phyloP scores from a whole-genome alignment of 2,329 filamentous ascomycete species.

The Clonostachys sp. region DNA sequence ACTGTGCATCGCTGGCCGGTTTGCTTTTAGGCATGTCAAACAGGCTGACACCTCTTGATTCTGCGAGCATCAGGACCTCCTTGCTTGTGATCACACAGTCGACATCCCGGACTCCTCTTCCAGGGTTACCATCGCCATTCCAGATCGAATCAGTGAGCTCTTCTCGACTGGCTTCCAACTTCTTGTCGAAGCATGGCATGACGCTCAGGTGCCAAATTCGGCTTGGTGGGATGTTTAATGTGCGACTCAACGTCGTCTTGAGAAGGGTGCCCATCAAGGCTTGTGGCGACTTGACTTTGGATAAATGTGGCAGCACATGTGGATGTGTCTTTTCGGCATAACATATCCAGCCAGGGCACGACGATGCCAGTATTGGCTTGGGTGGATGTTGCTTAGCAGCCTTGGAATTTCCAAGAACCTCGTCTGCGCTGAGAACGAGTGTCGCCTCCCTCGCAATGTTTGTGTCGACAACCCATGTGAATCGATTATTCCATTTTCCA shows the following conservation, averaged over 20 bases:
- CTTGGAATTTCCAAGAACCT: conserved; percentile 44
- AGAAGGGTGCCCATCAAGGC: conserved; percentile 85
- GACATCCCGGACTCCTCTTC: conserved; percentile 71
- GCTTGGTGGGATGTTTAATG: conserved; percentile 66
- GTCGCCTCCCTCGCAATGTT: conserved; percentile 78
- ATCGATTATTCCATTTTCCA: conserved; percentile 70
- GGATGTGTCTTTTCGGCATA: conserved; percentile 98
- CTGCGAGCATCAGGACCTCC: conserved; percentile 85
- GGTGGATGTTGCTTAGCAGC: conserved; percentile 7
- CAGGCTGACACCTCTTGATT: conserved; percentile 74
- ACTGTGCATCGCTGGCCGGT: conserved; percentile 26
- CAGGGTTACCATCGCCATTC: conserved; percentile 45
- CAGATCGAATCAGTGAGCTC: conserved; percentile 83
- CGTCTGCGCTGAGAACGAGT: conserved; percentile 74
- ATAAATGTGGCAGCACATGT: conserved; percentile 86
- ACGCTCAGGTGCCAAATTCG: conserved; percentile 92
- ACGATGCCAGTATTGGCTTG: conserved; percentile 74
- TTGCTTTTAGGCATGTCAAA: conserved; percentile 58
- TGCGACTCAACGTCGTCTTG: conserved; percentile 77
- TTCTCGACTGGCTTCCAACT: conserved; percentile 89
- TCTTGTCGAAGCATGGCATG: conserved; percentile 99
- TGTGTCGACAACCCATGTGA: conserved; percentile 88
- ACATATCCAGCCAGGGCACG: conserved; percentile 97
- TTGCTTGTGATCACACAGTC: conserved; percentile 98
- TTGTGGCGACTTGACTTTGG: conserved; percentile 88